phyloP scores from a whole-genome alignment of 352 stramenopile species.

The Globisporangium emineosum region DNA sequence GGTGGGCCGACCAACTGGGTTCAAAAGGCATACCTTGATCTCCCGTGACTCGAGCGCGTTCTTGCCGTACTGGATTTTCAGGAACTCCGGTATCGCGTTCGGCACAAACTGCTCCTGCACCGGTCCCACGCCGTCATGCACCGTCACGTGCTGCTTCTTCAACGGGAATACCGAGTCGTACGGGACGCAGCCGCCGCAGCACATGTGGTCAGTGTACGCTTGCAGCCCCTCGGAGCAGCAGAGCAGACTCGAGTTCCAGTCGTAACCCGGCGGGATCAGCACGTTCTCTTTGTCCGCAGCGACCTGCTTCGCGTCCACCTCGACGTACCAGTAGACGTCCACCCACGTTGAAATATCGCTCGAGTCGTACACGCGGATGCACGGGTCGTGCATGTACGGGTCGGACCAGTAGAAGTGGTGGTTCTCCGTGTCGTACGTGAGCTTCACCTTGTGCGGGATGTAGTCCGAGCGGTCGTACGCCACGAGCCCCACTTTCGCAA shows the following conservation, averaged over 20 bases:
- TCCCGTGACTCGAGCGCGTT: constrained; percentile 52
- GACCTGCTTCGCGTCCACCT: constrained; percentile 46
- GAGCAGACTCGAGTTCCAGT: constrained; percentile 58
- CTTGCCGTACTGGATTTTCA: constrained; percentile 67
- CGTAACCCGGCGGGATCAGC: constrained; percentile 54
- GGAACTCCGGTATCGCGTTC: constrained; percentile 48
- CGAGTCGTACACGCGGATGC: constrained; percentile 70
- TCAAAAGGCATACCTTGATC: constrained; percentile 57
- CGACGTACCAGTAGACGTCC: constrained; percentile 82
- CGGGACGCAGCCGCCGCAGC: constrained; percentile 69
- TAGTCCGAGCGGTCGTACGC: constrained; percentile 69
- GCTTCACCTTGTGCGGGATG: constrained; percentile 78
- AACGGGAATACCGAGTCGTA: constrained; percentile 60
- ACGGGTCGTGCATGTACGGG: constrained; percentile 66
- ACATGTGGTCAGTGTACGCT: constrained; percentile 66
- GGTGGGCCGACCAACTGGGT: neutral
- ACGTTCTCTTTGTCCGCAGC: constrained; percentile 39
- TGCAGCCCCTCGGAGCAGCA: constrained; percentile 72
- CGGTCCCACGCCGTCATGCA: constrained; percentile 40
- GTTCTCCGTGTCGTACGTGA: constrained; percentile 84
- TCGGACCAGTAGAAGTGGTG: constrained; percentile 81
- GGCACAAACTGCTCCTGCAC: constrained; percentile 59
- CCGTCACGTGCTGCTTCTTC: constrained; percentile 36
- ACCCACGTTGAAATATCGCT: constrained; percentile 62
- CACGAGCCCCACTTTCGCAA: constrained; percentile 52